Base-by-base conservation (phyloP, 108 stramenopile genomes). In the Fragilariopsis cylindrus region DNA sequence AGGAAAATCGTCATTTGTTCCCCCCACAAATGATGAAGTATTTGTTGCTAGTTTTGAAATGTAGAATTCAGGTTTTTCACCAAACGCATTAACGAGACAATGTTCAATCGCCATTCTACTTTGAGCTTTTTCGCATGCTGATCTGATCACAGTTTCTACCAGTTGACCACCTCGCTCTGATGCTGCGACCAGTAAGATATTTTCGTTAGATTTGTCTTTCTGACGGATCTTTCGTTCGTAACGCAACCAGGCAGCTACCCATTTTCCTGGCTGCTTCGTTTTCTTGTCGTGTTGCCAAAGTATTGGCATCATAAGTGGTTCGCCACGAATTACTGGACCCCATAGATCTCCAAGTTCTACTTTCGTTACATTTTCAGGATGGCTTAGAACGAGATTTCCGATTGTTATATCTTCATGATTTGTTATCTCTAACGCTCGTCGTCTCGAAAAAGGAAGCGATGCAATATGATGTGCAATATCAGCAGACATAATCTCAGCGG, bases 351-450 rank as follows among this genome's bases (percentile, higher is more conserved):
- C 67, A 2, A 68, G 67, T 40, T 50, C 67, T 50, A 68, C 39
- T 18, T n/a, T 45, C 6, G 48, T 48, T 16, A 68, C 67, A 50
- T 48, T 6, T 4, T 68, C 56, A 5, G 63, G 55, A 47, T 78
- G 77, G 41, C 69, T 63, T 42, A 71, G 48, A 1, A 79, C 66
- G 55, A 73, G 73, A 65, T 79, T 79, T 19, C 78, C 78, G 46
- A 79, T 73, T 7, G 78, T 19, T 4, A 65, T 63, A 50, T 79
- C 78, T 69, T 79, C 78, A 44, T 68, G 67, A 3, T 5, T 4
- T 3, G 67, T 68, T 16, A 48, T 30, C 21, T 50, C 67, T 11
- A 68, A 44, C 39, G 48, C 21, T 21, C 49, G 47, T 19, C 67
- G 44, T 50, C n/a, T 5, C 16, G 48, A 47, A 18, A 39, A 21